Evolutionary conservation across 352 stramenopile genomes (phyloP).

Genomic region (Lagenidium sp.): DNA sequence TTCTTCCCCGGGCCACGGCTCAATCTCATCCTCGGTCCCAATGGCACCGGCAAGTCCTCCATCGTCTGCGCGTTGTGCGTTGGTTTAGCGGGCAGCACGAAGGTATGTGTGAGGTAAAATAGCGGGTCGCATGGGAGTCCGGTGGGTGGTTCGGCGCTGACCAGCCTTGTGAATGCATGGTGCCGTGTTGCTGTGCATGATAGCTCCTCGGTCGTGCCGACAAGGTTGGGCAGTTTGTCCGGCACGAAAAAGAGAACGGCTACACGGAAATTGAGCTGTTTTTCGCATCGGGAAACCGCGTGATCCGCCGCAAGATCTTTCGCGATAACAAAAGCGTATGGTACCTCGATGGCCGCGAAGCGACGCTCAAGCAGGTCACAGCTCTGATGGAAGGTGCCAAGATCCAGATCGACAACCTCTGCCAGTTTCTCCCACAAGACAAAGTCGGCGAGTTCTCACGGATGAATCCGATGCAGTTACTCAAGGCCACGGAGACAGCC

Average conservation of each 20-base stretch:
- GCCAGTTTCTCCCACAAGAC: slow-evolving; percentile 98
- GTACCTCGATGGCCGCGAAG: slow-evolving; percentile 63
- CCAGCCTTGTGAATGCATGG: too few relatives aligned
- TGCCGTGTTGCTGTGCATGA: too few relatives aligned
- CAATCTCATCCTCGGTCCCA: slow-evolving; percentile 98
- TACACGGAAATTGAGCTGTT: slow-evolving; percentile 94
- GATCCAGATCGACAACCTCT: slow-evolving; percentile 98
- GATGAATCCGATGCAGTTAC: slow-evolving; percentile 62
- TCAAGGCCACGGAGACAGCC: slow-evolving; percentile 72
- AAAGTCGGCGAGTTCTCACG: slow-evolving; percentile 89
- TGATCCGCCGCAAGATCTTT: slow-evolving; percentile 90
- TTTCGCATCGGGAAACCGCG: slow-evolving; percentile 57
- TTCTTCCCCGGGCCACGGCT: slow-evolving; percentile 89
- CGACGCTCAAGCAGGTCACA: slow-evolving; percentile 57
- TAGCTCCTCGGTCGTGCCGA: slow-evolving; percentile 92
- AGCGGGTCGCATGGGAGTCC: background rate
- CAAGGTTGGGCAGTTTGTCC: slow-evolving; percentile 88
- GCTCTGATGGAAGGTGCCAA: slow-evolving; percentile 80
- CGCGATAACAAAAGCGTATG: slow-evolving; percentile 82
- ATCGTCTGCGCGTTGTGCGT: slow-evolving; percentile 98
- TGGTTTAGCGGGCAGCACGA: slow-evolving; percentile 91
- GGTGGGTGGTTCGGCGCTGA: background rate
- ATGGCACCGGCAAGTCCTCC: slow-evolving; percentile 92
- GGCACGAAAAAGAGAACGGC: slow-evolving; percentile 75
- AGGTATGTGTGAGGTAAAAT: too few relatives aligned